Percentiles rank a stretch among this genome's conserved stretches.
Conservation (phyloP, 305 asterid genomes). For the Ajuga reptans region DNA sequence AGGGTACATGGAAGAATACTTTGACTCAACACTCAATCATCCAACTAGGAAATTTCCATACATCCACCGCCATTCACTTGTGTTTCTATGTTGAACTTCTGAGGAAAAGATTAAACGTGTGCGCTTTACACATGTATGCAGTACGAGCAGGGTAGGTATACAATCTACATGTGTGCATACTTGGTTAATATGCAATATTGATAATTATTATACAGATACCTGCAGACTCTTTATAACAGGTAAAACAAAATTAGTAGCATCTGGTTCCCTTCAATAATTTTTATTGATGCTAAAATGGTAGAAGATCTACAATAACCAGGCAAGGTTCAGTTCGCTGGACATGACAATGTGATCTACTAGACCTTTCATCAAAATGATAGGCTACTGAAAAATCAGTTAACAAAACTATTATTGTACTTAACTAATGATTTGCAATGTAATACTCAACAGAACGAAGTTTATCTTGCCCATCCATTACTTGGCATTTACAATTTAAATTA, state of each 20-base stretch:
- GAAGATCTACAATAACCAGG: background rate
- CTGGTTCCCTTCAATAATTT: background rate
- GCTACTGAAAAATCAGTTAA: no score
- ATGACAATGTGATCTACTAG: background rate
- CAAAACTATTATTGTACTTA: no score
- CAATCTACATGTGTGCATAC: background rate
- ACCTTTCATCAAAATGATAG: background rate
- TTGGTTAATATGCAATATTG: background rate
- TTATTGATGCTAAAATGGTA: background rate
- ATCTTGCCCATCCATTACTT: no score
- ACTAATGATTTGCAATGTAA: no score
- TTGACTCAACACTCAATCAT: background rate
- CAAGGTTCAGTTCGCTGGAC: background rate
- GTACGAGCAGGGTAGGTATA: background rate
- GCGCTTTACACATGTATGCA: background rate
- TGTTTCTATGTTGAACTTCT: background rate
- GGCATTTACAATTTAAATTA: no score
- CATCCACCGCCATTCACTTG: background rate
- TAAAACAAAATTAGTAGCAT: background rate
- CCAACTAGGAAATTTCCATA: background rate
- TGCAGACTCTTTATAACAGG: background rate
- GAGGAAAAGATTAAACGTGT: background rate
- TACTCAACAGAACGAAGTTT: no score
- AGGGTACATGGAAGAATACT: background rate
- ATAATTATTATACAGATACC: background rate